A percentile compares a stretch with the other conserved stretches of the same genome.
Conservation (phyloP, 139 green algal species). For the Limnomonas spitsbergensis region DNA sequence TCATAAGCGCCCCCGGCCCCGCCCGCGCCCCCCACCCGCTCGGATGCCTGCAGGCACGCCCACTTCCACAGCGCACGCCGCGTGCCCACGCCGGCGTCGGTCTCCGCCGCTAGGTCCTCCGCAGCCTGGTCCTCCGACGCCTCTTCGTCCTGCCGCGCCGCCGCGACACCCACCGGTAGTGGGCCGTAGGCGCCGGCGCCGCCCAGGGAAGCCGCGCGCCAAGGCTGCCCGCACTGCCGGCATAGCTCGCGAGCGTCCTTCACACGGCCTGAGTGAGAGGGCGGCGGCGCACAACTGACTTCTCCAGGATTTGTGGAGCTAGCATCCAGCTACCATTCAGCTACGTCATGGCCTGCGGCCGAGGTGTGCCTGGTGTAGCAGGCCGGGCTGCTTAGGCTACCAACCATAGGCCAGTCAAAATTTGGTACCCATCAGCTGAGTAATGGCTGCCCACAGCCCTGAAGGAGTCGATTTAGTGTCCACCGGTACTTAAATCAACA, state of each 20-base stretch:
- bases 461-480: too few relatives aligned
- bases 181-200: constrained; percentile 56
- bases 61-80: constrained; percentile 67
- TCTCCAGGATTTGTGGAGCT: too few relatives aligned
- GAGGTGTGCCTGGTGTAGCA: too few relatives aligned
- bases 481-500: too few relatives aligned
- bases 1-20: constrained; percentile 43
- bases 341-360: too few relatives aligned
- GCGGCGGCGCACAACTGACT: too few relatives aligned
- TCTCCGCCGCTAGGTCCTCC: constrained; percentile 56
- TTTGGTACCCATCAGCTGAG: too few relatives aligned
- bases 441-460: too few relatives aligned
- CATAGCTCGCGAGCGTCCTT: constrained; percentile 52
- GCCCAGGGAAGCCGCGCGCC: constrained; percentile 60
- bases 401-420: too few relatives aligned
- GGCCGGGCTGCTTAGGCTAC: too few relatives aligned
- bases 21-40: constrained; percentile 11
- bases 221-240: constrained; percentile 60
- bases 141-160: constrained; percentile 10
- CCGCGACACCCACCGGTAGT: constrained; percentile 57
- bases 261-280: constrained; percentile 44
- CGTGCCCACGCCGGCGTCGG: constrained; percentile 32
- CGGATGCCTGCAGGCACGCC: constrained; percentile 50
- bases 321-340: too few relatives aligned
- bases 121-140: background rate